Evolutionary conservation across 352 stramenopile species (phyloP), one percentile per base, ranked within the genome.

Genomic region (Sclerospora graminicola): DNA sequence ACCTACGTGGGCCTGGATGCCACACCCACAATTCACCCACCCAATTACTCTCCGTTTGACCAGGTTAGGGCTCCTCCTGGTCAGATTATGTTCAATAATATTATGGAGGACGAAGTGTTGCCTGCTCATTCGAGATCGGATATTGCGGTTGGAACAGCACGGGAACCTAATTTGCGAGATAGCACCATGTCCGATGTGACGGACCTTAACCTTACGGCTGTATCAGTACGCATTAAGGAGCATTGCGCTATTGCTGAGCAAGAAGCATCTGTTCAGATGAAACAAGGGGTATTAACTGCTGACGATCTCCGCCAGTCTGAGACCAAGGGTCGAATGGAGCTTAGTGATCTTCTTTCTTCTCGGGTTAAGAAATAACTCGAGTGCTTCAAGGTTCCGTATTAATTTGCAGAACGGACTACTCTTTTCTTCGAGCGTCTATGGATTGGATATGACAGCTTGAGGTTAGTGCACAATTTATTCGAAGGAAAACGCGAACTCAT

Each of bases 41-140:
- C 33, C 4, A 57, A 51, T 21, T 44, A 44, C 21, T 39, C 26
- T 16, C 34, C 44, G 19, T 56, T 56, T 18, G 49, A 55, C 10
- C 54, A 59, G 21, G 43, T 32, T 11, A 54, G 34, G 32, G 40
- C 48, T 16, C 34, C 47, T 35, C 54, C 48, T 16, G 53, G 57
- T 24, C 64, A 69, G 33, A 66, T 71, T 31, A 53, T 69, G 57
- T 82, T 82, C 41, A 82, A 82, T 47, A 60, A 82, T 46, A 82
- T 82, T 14, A 63, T 63, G 43, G 69, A 82, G 49, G 69, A 82
- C 34, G 68, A 75, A 21, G 56, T 73, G 28, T 49, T 59, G 37
- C 52, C 49, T 13, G 26, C 51, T 5, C 30, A 38, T 13, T 52
- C 26, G 11, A 31, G 30, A 26, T 23, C 44, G 8, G 39, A 38